Percentiles rank a stretch among this genome's conserved stretches.
phyloP scores from a whole-genome alignment of 2,329 filamentous ascomycete species.

The Penicillium sp. region DNA sequence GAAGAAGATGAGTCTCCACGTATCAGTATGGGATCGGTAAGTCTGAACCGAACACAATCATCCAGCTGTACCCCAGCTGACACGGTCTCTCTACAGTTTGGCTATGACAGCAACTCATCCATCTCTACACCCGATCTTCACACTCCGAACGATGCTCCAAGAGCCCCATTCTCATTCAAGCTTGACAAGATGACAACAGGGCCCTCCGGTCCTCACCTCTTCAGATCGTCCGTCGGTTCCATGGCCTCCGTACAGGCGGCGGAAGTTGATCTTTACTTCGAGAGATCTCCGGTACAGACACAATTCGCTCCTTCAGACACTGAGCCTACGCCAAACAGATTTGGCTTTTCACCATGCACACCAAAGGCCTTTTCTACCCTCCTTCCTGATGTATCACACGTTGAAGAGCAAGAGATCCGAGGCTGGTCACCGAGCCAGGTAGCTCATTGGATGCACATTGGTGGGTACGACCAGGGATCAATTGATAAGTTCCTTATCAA shows the following conservation, averaged over 20 bases:
- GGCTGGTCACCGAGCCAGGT: conserved; percentile 34
- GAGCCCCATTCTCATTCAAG: conserved; percentile 64
- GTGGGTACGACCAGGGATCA: conserved; percentile 54
- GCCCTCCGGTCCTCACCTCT: conserved; percentile 87
- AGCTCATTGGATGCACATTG: conserved; percentile 12
- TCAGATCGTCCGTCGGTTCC: conserved; percentile 62
- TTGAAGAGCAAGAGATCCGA: conserved; percentile 36
- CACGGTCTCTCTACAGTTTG: conserved; percentile 25
- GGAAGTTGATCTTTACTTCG: conserved; percentile 28
- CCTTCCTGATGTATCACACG: conserved; percentile 33
- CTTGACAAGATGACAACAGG: conserved; percentile 70
- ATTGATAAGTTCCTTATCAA: conserved; percentile 88
- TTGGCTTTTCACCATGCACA: conserved; percentile 24
- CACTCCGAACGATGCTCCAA: conserved; percentile 72
- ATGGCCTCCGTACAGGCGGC: conserved; percentile 22
- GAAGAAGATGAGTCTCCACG: conserved; percentile 53
- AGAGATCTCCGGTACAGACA: conserved; percentile 22
- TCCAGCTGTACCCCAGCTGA: not conserved
- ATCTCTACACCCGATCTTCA: conserved; percentile 82
- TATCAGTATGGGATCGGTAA: conserved; percentile 53
- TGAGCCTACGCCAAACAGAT: conserved; percentile 14
- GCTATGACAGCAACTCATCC: conserved; percentile 76
- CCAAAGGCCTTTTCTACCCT: conserved; percentile 62
- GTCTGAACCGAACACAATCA: conserved; percentile 11
- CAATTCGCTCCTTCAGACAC: conserved; percentile 14